Evolutionary conservation across 116 monocot genomes (phyloP), one percentile per base, ranked within the genome.

Genomic region (Phalaenopsis hybrid): DNA sequence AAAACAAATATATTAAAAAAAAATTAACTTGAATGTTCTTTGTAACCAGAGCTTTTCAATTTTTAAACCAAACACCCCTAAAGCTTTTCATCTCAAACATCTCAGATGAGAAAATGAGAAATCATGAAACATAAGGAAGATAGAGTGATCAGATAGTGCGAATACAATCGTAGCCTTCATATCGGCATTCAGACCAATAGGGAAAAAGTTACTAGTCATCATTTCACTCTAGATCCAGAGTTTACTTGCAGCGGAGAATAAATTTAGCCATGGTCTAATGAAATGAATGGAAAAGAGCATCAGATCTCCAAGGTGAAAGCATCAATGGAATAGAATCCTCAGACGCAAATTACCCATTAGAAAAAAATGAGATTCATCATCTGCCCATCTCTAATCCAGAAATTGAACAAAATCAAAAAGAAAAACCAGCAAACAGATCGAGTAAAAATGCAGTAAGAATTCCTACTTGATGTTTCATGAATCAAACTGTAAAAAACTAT

Each of bases 241-340:
- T 72, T 31, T 31, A 31, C 31, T 31, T 0, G 31, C 31, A 33
- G 13, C 25, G 15, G 8, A 41, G 12, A 72, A 33, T 33, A 72
- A 8, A 9, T 9, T 72, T 72, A 72, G 33, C 12, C 2, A 37
- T 34, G 5, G 2, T 21, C 5, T 63, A 23, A 37, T 1, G 37
- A 34, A 72, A 72, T 41, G 33, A 72, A 72, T 33, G 34, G 13
- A 72, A 15, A 37, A 72, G 7, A 15, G 72, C 72, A 72, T 72
- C 72, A 72, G 72, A 72, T 72, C 72, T 72, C 72, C 72, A 72
- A 72, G 72, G 72, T 72, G 28, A 72, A 33, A 37, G 72, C 72
- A 72, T 72, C 72, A 72, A n/a, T 33, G 72, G 72, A 72, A 72
- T 33, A 13, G 21, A 34, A 72, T 72, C 34, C 72, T 72, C 72